These are phyloP conservation scores for Penicillium bialowiezense DNA, from an alignment of 495 filamentous ascomycete species.

Conservation along the genomic window DNA sequence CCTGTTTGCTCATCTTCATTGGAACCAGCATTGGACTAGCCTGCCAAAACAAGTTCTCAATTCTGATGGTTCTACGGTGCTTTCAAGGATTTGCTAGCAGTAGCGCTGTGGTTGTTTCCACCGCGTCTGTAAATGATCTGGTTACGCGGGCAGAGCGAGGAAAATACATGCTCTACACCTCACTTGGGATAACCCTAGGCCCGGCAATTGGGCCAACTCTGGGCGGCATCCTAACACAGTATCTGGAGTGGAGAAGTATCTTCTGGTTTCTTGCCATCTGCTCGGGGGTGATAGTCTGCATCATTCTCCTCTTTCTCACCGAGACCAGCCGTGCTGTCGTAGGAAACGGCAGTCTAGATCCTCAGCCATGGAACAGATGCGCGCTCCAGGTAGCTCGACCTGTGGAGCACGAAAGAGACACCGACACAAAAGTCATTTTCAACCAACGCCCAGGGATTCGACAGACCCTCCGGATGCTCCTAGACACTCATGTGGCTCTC, in stretches of 20 bases:
- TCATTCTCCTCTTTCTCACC: neutral
- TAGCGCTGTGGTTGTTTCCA: constrained; percentile 38
- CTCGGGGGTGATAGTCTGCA: neutral
- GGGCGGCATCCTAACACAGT: neutral
- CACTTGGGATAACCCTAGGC: constrained; percentile 21
- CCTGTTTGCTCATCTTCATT: constrained; percentile 42
- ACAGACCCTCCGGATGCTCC: no score
- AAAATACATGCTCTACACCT: constrained; percentile 39
- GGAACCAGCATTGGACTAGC: constrained; percentile 49
- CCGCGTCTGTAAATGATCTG: constrained; percentile 42
- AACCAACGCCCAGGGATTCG: constrained; percentile 23
- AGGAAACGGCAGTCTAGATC: constrained; percentile 43
- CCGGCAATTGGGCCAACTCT: neutral
- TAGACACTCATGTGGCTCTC: no score
- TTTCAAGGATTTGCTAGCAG: constrained; percentile 49
- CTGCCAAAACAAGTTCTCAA: constrained; percentile 39
- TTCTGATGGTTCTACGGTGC: constrained; percentile 48
- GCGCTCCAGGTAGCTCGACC: no score
- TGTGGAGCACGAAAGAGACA: constrained; percentile 24
- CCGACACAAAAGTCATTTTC: constrained; percentile 9
- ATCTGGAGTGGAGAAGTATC: neutral
- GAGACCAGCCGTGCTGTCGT: constrained; percentile 29
- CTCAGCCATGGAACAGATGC: constrained; percentile 40
- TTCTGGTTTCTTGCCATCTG: neutral
- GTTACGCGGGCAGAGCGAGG: constrained; percentile 44